Evolutionary conservation across 768 basidiomycete genomes (phyloP), one percentile per base, ranked within the genome.

Genomic region (Cubamyces lactineus): DNA sequence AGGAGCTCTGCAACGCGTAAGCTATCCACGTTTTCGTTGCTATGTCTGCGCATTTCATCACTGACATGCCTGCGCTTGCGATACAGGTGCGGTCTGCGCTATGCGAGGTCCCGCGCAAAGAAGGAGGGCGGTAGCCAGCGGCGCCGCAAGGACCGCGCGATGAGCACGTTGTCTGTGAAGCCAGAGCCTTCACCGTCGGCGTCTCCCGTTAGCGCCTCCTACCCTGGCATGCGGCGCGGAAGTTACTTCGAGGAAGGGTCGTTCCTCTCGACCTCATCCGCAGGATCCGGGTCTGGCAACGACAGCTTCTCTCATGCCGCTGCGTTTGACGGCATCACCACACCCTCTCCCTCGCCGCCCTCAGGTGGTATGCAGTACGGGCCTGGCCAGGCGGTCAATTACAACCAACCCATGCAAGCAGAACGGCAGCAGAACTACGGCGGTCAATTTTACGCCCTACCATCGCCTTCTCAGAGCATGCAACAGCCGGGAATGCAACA

Each of bases 1-100:
- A 95, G 76, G 92, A 95, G 73, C 80, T 95, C 26, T 95, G 93
- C 73, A 95, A 95, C 78, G 93, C 93, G 89, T 94, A 76, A 79
- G 90, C 83, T 1, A n/a, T 23, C 42, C 56, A 55, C 65, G 49
- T 72, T 66, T 57, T 63, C 47, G 52, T 66, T 66, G 57, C 52
- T 43, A 55, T 43, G 43, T 42, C 28, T 52, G 46, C 67, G 59
- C 51, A 26, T 15, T 50, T 51, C 30, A 63, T 66, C 63, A 52
- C n/a, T 64, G 38, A 49, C 43, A 28, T 50, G 43, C 48, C 59
- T 60, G 53, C 69, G 65, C 66, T 57, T 63, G 70, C 43, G 42
- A 40, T 66, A 40, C 63, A 92, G 91, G 46, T 94, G 92, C 72
- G 92, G 92, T 23, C 80, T 95, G 63, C 86, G 92, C 48, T 94